Evolutionary conservation across 1,284 basidiomycete species (phyloP).

Genomic region (Athelia psychrophila): DNA sequence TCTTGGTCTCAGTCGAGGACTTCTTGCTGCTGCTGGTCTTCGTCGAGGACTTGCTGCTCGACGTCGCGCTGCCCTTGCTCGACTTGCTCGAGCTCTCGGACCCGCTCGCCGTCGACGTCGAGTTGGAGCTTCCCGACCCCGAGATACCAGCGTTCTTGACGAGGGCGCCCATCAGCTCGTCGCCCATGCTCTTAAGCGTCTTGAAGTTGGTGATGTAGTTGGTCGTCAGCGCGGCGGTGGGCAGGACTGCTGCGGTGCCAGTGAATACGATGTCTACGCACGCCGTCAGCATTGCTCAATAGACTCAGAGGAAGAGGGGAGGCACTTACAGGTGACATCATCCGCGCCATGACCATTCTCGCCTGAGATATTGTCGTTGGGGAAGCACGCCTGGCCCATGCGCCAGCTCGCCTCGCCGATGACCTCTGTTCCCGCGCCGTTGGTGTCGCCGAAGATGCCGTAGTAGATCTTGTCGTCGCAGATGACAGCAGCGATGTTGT

Average conservation of each 20-base stretch:
- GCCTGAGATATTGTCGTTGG: slow-evolving; percentile 13
- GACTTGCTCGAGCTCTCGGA: too few species aligned
- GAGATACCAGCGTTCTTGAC: neutral
- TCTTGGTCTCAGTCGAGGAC: too few species aligned
- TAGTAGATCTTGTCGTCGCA: slow-evolving; percentile 21
- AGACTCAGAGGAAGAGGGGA: neutral
- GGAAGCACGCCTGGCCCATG: slow-evolving; percentile 21
- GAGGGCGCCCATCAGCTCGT: neutral
- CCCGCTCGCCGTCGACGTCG: too few species aligned
- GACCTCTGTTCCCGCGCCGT: slow-evolving; percentile 18
- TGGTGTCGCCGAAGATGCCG: slow-evolving; percentile 21
- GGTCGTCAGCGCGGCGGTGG: neutral
- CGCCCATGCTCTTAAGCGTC: neutral
- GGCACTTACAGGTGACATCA: slow-evolving; percentile 22
- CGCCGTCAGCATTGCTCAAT: neutral
- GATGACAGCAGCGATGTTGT: slow-evolving; percentile 19
- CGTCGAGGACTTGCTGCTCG: too few species aligned
- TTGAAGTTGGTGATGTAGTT: neutral
- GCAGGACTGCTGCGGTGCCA: neutral
- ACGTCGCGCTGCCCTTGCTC: too few species aligned
- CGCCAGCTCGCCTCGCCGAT: slow-evolving; percentile 23
- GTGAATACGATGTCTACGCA: neutral
- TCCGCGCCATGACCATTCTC: slow-evolving; percentile 14
- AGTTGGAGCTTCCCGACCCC: too few species aligned
- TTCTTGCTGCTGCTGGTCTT: too few species aligned